phyloP scores from a whole-genome alignment of 2,329 filamentous ascomycete genomes.

The Fusarium metavorans region DNA sequence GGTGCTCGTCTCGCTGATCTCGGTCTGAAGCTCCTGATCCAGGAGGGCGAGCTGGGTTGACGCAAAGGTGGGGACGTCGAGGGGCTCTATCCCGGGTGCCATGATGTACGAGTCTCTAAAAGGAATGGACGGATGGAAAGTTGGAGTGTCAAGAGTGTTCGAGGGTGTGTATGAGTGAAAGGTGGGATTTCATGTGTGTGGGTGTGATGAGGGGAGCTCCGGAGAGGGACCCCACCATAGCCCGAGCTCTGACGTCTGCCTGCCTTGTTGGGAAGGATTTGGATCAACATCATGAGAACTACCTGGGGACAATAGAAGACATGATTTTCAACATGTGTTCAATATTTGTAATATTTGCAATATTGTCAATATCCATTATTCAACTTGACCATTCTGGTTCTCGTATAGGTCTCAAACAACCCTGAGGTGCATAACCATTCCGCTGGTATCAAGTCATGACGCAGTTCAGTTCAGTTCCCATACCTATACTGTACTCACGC shows the following conservation, averaged over 20 bases:
- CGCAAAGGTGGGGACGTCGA: slow-evolving; percentile 77
- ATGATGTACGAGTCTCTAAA: slow-evolving; percentile 40
- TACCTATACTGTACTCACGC: slow-evolving; percentile 12
- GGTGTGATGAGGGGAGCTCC: slow-evolving; percentile 21
- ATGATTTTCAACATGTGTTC: neutral
- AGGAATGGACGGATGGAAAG: neutral
- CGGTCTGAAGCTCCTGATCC: slow-evolving; percentile 76
- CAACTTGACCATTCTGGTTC: neutral
- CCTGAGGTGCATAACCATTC: neutral
- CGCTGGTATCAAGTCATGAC: slow-evolving; percentile 35
- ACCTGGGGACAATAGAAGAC: neutral
- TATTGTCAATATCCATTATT: neutral
- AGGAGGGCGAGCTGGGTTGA: slow-evolving; percentile 78
- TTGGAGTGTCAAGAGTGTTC: slow-evolving; percentile 9
- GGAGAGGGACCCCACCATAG: slow-evolving; percentile 37
- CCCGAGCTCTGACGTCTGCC: slow-evolving; percentile 22
- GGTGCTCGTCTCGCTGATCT: slow-evolving; percentile 76
- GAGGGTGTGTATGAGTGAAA: slow-evolving; percentile 14
- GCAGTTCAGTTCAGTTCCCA: neutral
- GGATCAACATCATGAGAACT: slow-evolving; percentile 15
- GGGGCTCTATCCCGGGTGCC: slow-evolving; percentile 53
- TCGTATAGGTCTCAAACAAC: neutral
- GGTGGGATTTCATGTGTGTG: slow-evolving; percentile 24
- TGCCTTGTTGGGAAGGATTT: slow-evolving; percentile 16
- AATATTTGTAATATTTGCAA: neutral